Base-by-base conservation (phyloP, 1,139 yeast genomes). In the Yamadazyma oceani region DNA sequence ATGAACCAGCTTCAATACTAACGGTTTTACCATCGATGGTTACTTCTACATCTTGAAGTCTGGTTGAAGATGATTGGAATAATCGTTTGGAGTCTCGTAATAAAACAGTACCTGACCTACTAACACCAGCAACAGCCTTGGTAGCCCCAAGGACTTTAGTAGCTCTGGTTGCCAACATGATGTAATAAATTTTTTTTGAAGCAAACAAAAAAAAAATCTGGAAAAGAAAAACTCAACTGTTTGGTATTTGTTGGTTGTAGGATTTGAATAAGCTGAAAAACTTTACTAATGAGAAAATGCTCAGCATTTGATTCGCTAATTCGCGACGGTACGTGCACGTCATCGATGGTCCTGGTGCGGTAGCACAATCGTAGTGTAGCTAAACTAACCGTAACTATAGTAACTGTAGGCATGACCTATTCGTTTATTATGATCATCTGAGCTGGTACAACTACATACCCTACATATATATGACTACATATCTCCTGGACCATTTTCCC, bases 1-100 rank as follows among this genome's bases (percentile, higher is more conserved):
- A 85, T 30, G 95, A 78, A 5, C 95, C 95, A 34, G 90, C 92
- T 63, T 86, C 95, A 48, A 87, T 82, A 44, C 77, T 71, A 36
- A 87, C 92, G 41, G 78, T 75, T 50, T 77, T 77, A 37, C 95
- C 95, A 62, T 87, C 96, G 41, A 87, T 71, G 31, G 88, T 84
- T 41, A 87, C 78, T 45, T 78, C 79, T 33, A 87, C 92, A 37
- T 85, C 90, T 25, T 81, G 79, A 42, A 59, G 48, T 40, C 49
- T 52, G 48, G 54, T 40, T 35, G 62, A 50, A 17, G 64, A 48
- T 27, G 66, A 55, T 38, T 67, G 53, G 37, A 52, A 55, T 42
- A 72, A 64, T 32, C 60, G 48, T 53, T 55, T 55, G 53, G 43
- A 60, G 8, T 29, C 29, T 37, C 40, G 35, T 13, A 16, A 10